Base-by-base conservation (phyloP, 179 eudicot species). In the Sideroxylon spinosum region DNA sequence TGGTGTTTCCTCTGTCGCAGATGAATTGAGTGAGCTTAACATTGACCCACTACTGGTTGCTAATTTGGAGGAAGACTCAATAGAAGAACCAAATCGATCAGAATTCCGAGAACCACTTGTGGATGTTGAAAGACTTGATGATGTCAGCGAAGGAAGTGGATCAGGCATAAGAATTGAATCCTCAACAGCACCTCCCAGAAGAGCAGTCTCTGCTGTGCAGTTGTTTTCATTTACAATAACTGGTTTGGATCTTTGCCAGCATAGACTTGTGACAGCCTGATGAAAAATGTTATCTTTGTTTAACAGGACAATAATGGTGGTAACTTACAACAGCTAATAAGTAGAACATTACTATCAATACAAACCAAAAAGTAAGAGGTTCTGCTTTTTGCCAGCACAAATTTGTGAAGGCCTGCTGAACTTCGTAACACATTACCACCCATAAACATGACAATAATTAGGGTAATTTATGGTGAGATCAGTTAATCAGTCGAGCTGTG, bases 181-280 rank as follows among this genome's bases (percentile, higher is more conserved):
- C 80, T 94, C 98, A 53, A 87, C 85, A 82, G 93, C 86, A 79
- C 95, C 90, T 72, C 97, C 98, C 78, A 93, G 80, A 74, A 95
- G 98, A 79, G 93, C 93, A 13, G 84, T 83, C 70, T 95, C 98
- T 77, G 85, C 88, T 22, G 95, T 80, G 86, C 97, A 91, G 66
- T 76, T 90, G 76, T 80, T 87, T 73, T 91, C 98, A 82, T 91
- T 87, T 19, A 95, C 90, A 57, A 75, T 62, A 11, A 90, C 84
- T 52, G 97, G 92, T 84, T 90, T 93, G 69, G 93, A 89, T 81
- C 98, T 93, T 85, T 93, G 98, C 98, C 98, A 95, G 88, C 92
- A 88, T 76, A 95, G 90, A 79, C 91, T 87, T 71, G 97, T 91
- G 71, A 95, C 95, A 74, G 97, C 97, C 98, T 95, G 87, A 81